A percentile compares a stretch with the other conserved stretches of the same genome.
These are phyloP conservation scores for Pseudogymnoascus sp. DNA, from an alignment of 2,329 filamentous ascomycete genomes.

Conservation along the genomic window DNA sequence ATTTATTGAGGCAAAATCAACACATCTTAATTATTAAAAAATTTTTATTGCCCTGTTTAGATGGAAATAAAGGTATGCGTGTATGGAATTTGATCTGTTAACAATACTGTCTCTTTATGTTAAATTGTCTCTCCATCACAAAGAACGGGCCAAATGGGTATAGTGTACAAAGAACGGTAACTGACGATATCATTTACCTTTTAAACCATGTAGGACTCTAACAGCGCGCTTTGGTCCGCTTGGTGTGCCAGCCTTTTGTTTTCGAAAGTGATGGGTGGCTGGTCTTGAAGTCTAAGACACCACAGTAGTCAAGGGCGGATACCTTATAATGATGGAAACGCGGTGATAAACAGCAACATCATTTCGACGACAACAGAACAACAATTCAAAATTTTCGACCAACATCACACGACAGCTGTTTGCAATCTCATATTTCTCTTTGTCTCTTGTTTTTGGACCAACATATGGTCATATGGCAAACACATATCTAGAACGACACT, in stretches of 20 bases:
- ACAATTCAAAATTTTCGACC: not conserved
- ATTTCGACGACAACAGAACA: not conserved
- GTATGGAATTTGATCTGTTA: not conserved
- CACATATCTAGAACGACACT: not conserved
- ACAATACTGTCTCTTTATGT: not conserved
- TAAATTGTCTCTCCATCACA: not conserved
- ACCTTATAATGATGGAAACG: not conserved
- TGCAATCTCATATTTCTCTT: not conserved
- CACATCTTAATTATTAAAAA: not conserved
- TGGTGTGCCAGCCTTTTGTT: conserved; percentile 15
- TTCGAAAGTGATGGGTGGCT: conserved; percentile 10
- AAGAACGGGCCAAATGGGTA: not conserved
- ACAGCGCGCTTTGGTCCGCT: not conserved
- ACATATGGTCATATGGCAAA: not conserved
- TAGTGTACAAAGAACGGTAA: not conserved
- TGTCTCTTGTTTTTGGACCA: not conserved
- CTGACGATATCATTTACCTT: not conserved
- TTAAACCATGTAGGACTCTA: not conserved
- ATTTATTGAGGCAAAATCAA: not conserved
- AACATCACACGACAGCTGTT: not conserved
- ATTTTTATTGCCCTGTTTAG: not conserved
- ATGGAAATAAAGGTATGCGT: not conserved
- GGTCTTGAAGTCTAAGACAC: conserved; percentile 3
- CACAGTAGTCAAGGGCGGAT: not conserved
- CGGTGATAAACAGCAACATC: conserved; percentile 1